Conservation (phyloP, 805 yeast species). For the Priceomyces melissophilus region DNA sequence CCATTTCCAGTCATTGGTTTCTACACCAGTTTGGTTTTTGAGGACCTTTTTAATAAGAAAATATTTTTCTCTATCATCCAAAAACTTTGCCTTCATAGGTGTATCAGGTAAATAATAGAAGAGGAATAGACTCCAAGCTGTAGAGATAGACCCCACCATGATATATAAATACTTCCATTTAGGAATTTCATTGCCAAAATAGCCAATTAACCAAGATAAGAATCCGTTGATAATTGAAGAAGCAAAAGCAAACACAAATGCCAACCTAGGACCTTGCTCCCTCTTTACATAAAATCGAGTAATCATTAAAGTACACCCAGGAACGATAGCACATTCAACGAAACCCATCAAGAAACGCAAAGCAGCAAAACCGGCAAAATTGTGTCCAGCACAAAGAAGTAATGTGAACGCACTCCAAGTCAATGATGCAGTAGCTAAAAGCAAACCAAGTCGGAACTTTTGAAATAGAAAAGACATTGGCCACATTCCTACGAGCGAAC, state of each 20-base stretch:
- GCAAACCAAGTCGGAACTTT: conserved; percentile 21
- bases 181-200: conserved; percentile 12
- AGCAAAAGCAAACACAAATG: too few relatives aligned
- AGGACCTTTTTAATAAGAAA: conserved; percentile 12
- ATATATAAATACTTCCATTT: conserved; percentile 22
- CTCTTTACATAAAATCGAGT: too few relatives aligned
- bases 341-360: conserved; percentile 19
- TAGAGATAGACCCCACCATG: conserved; percentile 21
- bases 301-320: too few relatives aligned
- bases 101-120: conserved; percentile 17
- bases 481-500: conserved; percentile 15
- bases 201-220: conserved; percentile 18
- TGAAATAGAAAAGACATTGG: conserved; percentile 15
- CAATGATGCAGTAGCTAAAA: conserved; percentile 17
- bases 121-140: conserved; percentile 17
- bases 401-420: conserved; percentile 14
- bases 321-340: too few relatives aligned
- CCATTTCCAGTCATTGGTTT: conserved; percentile 15
- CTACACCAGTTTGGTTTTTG: conserved; percentile 15
- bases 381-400: conserved; percentile 11
- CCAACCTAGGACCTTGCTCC: too few relatives aligned
- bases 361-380: conserved; percentile 13
- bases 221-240: too few relatives aligned
- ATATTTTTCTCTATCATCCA: conserved; percentile 14
- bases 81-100: conserved; percentile 16